phyloP scores from a whole-genome alignment of 1,139 yeast species.

The Zygoascus meyerae region DNA sequence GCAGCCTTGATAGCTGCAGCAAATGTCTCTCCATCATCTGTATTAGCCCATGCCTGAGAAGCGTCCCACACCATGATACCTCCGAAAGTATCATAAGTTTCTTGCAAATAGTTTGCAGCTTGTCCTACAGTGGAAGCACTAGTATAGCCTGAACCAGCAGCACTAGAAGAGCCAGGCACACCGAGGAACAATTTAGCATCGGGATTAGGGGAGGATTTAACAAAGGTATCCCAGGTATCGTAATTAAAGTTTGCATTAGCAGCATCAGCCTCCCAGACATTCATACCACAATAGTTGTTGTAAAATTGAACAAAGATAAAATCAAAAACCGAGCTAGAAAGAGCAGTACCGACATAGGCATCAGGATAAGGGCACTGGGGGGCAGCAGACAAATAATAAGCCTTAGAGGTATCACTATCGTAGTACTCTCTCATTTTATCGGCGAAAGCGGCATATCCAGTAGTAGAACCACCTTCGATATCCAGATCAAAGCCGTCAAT shows the following conservation, averaged over 20 bases:
- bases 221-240: conserved; percentile 73
- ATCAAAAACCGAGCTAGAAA: conserved; percentile 60
- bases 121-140: conserved; percentile 26
- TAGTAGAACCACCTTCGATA: conserved; percentile 50
- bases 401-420: conserved; percentile 36
- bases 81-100: conserved; percentile 50
- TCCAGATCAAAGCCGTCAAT: conserved; percentile 71
- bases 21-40: conserved; percentile 34
- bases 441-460: conserved; percentile 51
- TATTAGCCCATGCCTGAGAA: conserved; percentile 64
- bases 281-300: conserved; percentile 68
- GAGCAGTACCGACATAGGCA: conserved; percentile 64
- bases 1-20: conserved; percentile 42
- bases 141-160: conserved; percentile 63
- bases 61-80: conserved; percentile 94
- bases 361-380: conserved; percentile 96
- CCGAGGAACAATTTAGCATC: conserved; percentile 60
- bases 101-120: conserved; percentile 22
- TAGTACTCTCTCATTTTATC: conserved; percentile 49
- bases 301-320: conserved; percentile 88
- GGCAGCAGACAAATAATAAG: conserved; percentile 80
- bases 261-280: conserved; percentile 17
- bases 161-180: conserved; percentile 59
- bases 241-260: conserved; percentile 53
- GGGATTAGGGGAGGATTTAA: conserved; percentile 58